Percentiles rank a stretch among this genome's conserved stretches.
Evolutionary conservation across 1,139 yeast species (phyloP).

Genomic region (Tardiomyces blankii): DNA sequence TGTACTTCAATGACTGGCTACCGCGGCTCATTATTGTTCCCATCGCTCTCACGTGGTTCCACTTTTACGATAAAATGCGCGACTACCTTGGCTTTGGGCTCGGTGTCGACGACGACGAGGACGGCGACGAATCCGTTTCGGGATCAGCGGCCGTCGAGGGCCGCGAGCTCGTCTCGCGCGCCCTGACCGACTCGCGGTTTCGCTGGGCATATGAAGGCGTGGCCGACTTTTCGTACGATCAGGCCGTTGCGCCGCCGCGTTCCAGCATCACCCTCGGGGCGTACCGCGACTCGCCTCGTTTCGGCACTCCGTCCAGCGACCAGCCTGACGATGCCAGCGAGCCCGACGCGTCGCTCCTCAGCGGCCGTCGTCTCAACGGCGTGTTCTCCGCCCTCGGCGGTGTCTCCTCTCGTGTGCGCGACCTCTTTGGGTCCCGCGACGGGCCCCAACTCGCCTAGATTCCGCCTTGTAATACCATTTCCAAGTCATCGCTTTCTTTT

Average conservation of each 20-base stretch:
- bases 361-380: no score
- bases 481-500: no score
- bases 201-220: constrained; percentile 2
- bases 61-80: constrained; percentile 57
- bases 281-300: neutral
- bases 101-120: constrained; percentile 38
- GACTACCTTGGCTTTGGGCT: constrained; percentile 42
- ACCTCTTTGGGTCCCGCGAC: no score
- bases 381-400: no score
- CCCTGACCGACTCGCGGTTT: constrained; percentile 18
- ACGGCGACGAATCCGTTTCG: constrained; percentile 14
- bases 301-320: no score
- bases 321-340: no score
- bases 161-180: constrained; percentile 25
- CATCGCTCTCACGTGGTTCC: constrained; percentile 48
- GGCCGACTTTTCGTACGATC: neutral
- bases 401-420: no score
- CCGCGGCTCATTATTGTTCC: constrained; percentile 69
- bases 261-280: neutral
- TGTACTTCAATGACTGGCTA: constrained; percentile 58
- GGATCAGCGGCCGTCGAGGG: constrained; percentile 26
- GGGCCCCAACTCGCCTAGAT: no score
- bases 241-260: neutral
- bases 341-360: no score
- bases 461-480: no score